Evolutionary conservation across 768 basidiomycete genomes (phyloP).

Genomic region (Coprinellus micaceus): DNA sequence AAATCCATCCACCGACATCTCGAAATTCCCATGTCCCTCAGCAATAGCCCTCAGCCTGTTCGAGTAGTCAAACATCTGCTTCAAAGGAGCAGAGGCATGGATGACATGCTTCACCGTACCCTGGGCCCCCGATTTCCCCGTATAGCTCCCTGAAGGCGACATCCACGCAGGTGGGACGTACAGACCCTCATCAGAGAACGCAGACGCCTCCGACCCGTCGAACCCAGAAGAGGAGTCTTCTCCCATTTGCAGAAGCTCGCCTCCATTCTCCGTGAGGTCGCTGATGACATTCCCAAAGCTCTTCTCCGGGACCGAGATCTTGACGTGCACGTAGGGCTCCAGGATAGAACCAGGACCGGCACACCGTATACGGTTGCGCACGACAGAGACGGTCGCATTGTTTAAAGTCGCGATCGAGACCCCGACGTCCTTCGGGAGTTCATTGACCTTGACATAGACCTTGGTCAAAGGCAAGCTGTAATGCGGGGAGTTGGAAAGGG

Average conservation of each 20-base stretch:
- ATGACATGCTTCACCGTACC: conserved; percentile 52
- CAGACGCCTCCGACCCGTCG: conserved; percentile 35
- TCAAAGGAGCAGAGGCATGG: conserved; percentile 71
- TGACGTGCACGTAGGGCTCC: conserved; percentile 74
- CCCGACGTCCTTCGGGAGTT: conserved; percentile 36
- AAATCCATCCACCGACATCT: conserved; percentile 79
- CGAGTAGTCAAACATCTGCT: conserved; percentile 77
- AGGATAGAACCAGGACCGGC: conserved; percentile 70
- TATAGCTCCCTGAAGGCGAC: conserved; percentile 58
- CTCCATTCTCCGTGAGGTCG: conserved; percentile 79
- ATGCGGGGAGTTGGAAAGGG: conserved; percentile 76
- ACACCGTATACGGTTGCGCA: conserved; percentile 57
- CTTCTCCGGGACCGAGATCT: conserved; percentile 63
- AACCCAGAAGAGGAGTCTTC: conserved; percentile 34
- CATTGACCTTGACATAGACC: conserved; percentile 55
- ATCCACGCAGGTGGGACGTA: conserved; percentile 75
- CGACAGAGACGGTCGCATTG: conserved; percentile 60
- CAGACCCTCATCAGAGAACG: conserved; percentile 57
- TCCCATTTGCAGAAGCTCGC: conserved; percentile 71
- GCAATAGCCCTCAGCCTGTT: conserved; percentile 74
- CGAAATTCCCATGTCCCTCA: conserved; percentile 78
- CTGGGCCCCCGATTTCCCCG: conserved; percentile 8
- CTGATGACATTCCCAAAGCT: conserved; percentile 74
- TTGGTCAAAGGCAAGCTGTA: conserved; percentile 69
- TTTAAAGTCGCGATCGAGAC: conserved; percentile 49